phyloP scores from a whole-genome alignment of 2,329 filamentous ascomycete genomes.

The Fusarium protoensiforme region DNA sequence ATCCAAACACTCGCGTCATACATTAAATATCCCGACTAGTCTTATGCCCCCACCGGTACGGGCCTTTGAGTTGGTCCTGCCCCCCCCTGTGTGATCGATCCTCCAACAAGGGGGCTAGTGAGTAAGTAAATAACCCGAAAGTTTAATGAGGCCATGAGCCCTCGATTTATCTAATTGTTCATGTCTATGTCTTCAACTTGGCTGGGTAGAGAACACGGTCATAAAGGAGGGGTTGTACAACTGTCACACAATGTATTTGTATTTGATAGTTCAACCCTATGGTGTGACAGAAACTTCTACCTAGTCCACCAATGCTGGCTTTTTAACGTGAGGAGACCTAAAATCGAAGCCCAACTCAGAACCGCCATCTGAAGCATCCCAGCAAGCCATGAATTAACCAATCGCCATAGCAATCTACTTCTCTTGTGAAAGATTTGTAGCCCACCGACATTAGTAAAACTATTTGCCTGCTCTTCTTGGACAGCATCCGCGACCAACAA shows the following conservation, averaged over 20 bases:
- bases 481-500: neutral
- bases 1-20: neutral
- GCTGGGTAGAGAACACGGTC: neutral
- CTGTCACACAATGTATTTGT: neutral
- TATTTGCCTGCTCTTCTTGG: neutral
- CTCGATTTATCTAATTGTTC: neutral
- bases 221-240: neutral
- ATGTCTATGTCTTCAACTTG: neutral
- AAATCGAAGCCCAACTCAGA: constrained; percentile 1
- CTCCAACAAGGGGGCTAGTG: neutral
- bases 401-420: constrained; percentile 1
- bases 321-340: constrained; percentile 2
- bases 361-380: constrained; percentile 3
- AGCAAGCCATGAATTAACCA: constrained; percentile 2
- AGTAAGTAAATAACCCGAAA: neutral
- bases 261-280: neutral
- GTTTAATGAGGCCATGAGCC: neutral
- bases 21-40: neutral
- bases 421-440: constrained; percentile 1
- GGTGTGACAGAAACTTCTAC: neutral
- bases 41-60: neutral
- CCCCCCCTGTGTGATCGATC: neutral
- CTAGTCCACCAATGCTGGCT: constrained; percentile 9
- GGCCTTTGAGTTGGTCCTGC: neutral
- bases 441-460: neutral